Conservation (phyloP, 2,329 filamentous ascomycete genomes). For the Mariannaea sp. region DNA sequence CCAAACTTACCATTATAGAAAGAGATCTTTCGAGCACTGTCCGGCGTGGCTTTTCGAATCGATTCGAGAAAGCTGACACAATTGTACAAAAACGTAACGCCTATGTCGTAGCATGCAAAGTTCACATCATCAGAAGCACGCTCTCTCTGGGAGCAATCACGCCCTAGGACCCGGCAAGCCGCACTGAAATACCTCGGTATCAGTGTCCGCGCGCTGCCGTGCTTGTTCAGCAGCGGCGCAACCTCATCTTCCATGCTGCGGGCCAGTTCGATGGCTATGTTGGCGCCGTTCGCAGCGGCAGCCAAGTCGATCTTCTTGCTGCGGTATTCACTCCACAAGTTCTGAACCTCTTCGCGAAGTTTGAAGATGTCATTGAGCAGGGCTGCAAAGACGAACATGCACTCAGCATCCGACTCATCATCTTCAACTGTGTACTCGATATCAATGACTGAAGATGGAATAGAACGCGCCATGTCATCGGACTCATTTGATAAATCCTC, state of each 20-base stretch:
- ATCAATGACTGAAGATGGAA: not conserved
- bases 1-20: too few species aligned
- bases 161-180: not conserved
- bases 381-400: not conserved
- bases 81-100: not conserved
- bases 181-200: not conserved
- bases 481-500: not conserved
- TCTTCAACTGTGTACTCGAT: not conserved
- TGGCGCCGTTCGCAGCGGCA: not conserved
- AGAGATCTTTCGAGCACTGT: too few species aligned
- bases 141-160: not conserved
- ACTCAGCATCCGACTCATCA: not conserved
- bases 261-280: conserved; percentile 1
- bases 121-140: too few species aligned
- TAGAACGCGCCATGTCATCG: not conserved
- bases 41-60: not conserved
- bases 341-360: not conserved
- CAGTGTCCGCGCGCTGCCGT: not conserved
- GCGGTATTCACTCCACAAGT: not conserved
- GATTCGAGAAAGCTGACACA: not conserved
- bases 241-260: conserved; percentile 6
- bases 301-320: not conserved
- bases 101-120: too few species aligned
- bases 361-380: not conserved
- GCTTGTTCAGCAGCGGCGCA: not conserved